Base-by-base conservation (phyloP, 805 yeast genomes). In the Hanseniaspora meyeri region DNA sequence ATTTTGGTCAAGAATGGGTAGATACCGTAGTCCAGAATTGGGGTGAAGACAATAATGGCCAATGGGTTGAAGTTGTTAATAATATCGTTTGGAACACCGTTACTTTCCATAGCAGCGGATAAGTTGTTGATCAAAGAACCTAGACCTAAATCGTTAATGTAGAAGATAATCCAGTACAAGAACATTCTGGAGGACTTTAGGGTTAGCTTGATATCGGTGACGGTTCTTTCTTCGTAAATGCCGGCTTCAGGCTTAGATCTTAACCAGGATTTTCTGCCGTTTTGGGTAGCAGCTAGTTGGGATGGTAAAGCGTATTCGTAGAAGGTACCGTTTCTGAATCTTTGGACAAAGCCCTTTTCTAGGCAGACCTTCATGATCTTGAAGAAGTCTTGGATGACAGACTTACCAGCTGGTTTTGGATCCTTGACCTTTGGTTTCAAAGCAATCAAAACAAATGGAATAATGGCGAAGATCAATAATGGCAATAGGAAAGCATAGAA, bases 21-120 rank as follows among this genome's bases (percentile, higher is more conserved):
- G 14, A 83, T 57, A 17, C 74, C 62, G 58, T 74, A 69, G 67
- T 85, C 87, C 69, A 77, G 76, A 62, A 85, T 73, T 59, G 95
- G 95, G 61, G 86, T 83, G 68, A 84, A 81, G 16, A 86, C 72
- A 62, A 86, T 83, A 62, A 86, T 77, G 45, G 87, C 82, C 63
- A 86, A 72, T 32, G 93, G 85, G 68, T 86, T 85, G 62, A 86
- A 77, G 64, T 81, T 83, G 69, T 81, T 84, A 73, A 85, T 77
- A 63, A 85, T 74, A 74, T 85, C 95, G 65, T 86, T 86, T 61
- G 95, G 93, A 62, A 85, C 75, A 43, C 87, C 85, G 66, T 85
- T 48, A 46, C 53, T 47, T 9, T 47, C 3, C 57, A 57, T 57
- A 12, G 59, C 55, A 29, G 54, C 57, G 42, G 57, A 37, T 29